A percentile compares a stretch with the other conserved stretches of the same genome.
phyloP scores from a whole-genome alignment of 495 filamentous ascomycete genomes.

The Penicillium pulvis region DNA sequence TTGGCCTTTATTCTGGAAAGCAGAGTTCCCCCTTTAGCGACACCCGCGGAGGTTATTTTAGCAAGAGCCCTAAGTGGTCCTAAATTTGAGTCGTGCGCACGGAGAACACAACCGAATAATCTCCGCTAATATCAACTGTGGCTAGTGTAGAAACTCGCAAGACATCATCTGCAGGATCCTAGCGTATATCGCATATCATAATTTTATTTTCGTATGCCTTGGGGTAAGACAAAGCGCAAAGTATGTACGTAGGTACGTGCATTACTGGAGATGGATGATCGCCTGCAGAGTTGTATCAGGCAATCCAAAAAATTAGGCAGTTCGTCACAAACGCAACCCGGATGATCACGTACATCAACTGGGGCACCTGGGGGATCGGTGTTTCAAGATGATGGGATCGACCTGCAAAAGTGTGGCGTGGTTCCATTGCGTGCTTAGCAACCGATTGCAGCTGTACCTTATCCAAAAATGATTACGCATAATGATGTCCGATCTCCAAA shows the following conservation, averaged over 20 bases:
- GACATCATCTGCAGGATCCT: background rate
- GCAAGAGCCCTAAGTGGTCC: conserved; percentile 2
- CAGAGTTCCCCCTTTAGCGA: conserved; percentile 1
- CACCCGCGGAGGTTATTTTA: background rate
- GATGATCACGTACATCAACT: conserved; percentile 28
- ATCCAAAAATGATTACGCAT: background rate
- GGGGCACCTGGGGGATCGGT: background rate
- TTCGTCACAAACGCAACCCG: conserved; percentile 9
- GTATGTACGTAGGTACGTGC: background rate
- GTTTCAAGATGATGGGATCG: conserved; percentile 27
- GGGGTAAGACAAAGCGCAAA: background rate
- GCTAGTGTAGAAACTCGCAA: background rate
- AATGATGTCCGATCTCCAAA: conserved; percentile 9
- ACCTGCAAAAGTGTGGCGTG: conserved; percentile 16
- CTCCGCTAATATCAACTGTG: conserved; percentile 5
- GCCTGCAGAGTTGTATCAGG: background rate
- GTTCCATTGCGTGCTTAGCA: conserved; percentile 25
- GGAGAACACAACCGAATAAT: conserved; percentile 5
- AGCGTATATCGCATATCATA: conserved; percentile 24
- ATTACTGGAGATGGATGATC: background rate
- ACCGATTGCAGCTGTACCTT: background rate
- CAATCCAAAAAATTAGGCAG: background rate
- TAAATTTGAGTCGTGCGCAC: conserved; percentile 4
- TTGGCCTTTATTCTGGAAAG: conserved; percentile 2
- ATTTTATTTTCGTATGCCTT: conserved; percentile 10